Percentiles rank a stretch among this genome's conserved stretches.
phyloP scores from a whole-genome alignment of 2,329 filamentous ascomycete genomes.

The Ophiostoma novo-ulmi region DNA sequence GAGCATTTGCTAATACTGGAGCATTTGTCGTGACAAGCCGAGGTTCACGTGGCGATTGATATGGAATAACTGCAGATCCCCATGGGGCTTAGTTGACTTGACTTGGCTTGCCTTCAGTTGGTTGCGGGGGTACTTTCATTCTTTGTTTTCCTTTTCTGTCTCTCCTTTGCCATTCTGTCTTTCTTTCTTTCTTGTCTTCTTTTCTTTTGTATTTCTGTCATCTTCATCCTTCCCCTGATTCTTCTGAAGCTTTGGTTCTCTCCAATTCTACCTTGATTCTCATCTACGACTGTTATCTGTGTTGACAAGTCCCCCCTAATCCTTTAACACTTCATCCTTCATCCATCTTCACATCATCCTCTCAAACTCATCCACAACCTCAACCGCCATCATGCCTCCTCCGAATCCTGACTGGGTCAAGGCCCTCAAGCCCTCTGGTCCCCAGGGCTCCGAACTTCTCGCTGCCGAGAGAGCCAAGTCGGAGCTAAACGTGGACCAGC shows the following conservation, averaged over 20 bases:
- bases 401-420: slow-evolving; percentile 29
- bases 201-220: background rate
- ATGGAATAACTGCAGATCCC: background rate
- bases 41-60: background rate
- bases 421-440: slow-evolving; percentile 45
- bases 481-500: slow-evolving; percentile 60
- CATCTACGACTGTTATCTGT: background rate
- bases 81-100: background rate
- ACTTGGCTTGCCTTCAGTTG: background rate
- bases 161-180: background rate
- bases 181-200: background rate
- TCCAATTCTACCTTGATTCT: background rate
- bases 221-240: background rate
- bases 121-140: slow-evolving; percentile 3
- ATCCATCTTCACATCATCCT: background rate
- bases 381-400: slow-evolving; percentile 6
- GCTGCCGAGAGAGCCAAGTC: slow-evolving; percentile 63
- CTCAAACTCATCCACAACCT: background rate
- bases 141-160: slow-evolving; percentile 8
- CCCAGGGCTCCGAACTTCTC: slow-evolving; percentile 65
- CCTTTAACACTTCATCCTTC: background rate
- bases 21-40: background rate
- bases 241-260: background rate
- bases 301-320: background rate
- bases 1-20: background rate